Evolutionary conservation across 768 basidiomycete species (phyloP).

Genomic region (Mycena galericulata): DNA sequence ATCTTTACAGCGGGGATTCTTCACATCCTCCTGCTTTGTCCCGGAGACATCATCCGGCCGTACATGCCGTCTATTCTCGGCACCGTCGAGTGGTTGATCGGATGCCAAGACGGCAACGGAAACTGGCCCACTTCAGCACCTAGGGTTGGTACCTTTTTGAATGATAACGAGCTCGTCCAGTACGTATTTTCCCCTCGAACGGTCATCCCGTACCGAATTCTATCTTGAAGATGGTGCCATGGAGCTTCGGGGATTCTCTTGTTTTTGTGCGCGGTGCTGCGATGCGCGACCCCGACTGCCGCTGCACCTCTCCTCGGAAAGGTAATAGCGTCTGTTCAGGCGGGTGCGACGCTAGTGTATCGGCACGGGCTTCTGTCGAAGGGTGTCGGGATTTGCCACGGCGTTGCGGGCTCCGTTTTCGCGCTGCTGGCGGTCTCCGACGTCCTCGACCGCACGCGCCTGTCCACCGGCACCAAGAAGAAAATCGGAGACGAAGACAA

Average conservation of each 20-base stretch:
- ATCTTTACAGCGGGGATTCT: conserved; percentile 61
- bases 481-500: conserved; percentile 5
- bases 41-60: conserved; percentile 47
- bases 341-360: conserved; percentile 59
- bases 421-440: conserved; percentile 63
- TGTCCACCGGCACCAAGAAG: conserved; percentile 18
- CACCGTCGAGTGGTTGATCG: conserved; percentile 62
- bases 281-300: conserved; percentile 38
- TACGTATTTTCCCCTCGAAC: conserved; percentile 48
- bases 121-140: conserved; percentile 67
- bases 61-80: conserved; percentile 55
- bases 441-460: conserved; percentile 47
- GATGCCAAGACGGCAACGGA: conserved; percentile 57
- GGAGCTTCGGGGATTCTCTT: conserved; percentile 66
- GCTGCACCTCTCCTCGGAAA: conserved; percentile 39
- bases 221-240: conserved; percentile 64
- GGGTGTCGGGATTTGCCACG: conserved; percentile 72
- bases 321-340: conserved; percentile 48
- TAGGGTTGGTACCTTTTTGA: conserved; percentile 13
- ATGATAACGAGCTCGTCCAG: conserved; percentile 60
- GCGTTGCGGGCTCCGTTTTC: conserved; percentile 65
- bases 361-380: conserved; percentile 62
- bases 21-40: conserved; percentile 61
- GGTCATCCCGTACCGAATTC: not conserved
- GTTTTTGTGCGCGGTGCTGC: conserved; percentile 58